Percentiles rank a stretch among this genome's conserved stretches.
Conservation (phyloP, 306 rosid species). For the Lathyrus aphaca region DNA sequence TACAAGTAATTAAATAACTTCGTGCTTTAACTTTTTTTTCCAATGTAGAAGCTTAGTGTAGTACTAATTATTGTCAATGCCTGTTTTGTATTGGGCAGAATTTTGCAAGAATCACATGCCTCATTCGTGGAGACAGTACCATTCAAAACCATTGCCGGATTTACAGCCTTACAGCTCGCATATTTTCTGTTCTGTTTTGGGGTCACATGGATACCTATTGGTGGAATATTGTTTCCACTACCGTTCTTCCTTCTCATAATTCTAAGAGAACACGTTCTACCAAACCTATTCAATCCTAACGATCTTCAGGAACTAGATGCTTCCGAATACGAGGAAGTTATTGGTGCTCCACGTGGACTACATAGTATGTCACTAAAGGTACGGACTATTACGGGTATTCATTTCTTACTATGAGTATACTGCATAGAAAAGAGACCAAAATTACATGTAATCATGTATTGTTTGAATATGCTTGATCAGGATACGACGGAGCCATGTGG, state of each 20-base stretch:
- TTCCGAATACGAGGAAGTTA: slow-evolving; percentile 84
- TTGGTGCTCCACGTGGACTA: slow-evolving; percentile 47
- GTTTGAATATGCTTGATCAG: slow-evolving; percentile 47
- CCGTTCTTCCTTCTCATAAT: slow-evolving; percentile 84
- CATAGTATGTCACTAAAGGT: slow-evolving; percentile 36
- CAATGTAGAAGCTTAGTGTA: slow-evolving; percentile 1
- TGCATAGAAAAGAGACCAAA: slow-evolving; percentile 3
- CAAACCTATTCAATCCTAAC: slow-evolving; percentile 55
- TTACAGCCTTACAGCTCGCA: slow-evolving; percentile 67
- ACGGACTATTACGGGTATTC: neutral
- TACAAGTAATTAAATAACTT: slow-evolving; percentile 62
- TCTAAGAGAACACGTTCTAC: slow-evolving; percentile 77
- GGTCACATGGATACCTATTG: slow-evolving; percentile 83
- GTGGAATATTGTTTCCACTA: slow-evolving; percentile 86
- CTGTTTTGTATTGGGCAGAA: slow-evolving; percentile 51
- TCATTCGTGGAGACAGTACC: slow-evolving; percentile 89
- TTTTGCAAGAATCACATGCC: slow-evolving; percentile 78
- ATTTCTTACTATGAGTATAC: slow-evolving; percentile 1
- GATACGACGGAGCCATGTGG: slow-evolving; percentile 52
- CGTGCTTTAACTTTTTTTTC: neutral
- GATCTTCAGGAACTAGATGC: slow-evolving; percentile 86
- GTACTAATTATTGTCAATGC: slow-evolving; percentile 13
- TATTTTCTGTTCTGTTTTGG: slow-evolving; percentile 76
- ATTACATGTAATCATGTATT: neutral
- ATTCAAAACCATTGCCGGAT: slow-evolving; percentile 69